Evolutionary conservation across 2,329 filamentous ascomycete genomes (phyloP).

Genomic region (Pseudocercospora crystallina): DNA sequence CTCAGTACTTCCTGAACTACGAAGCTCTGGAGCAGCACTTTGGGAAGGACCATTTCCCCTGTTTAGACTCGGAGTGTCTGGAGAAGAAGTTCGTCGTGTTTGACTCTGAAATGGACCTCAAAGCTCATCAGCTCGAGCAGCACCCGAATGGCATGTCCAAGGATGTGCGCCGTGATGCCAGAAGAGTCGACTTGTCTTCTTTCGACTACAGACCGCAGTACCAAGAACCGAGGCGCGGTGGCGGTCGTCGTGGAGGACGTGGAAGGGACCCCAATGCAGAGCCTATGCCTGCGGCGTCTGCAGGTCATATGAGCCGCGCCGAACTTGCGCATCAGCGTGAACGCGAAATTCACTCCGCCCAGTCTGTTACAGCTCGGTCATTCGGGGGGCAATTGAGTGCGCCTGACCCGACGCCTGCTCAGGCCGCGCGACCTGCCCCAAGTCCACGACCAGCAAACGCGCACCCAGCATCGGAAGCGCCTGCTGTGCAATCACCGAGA

Average conservation of each 20-base stretch:
- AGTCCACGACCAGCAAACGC: conserved; percentile 36
- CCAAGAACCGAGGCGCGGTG: conserved; percentile 56
- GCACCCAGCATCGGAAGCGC: conserved; percentile 31
- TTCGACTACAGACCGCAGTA: conserved; percentile 80
- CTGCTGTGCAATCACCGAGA: conserved; percentile 37
- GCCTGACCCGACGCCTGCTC: conserved; percentile 45
- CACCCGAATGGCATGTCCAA: conserved; percentile 81
- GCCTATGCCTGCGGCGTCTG: conserved; percentile 70
- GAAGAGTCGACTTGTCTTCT: conserved; percentile 79
- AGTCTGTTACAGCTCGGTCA: conserved; percentile 73
- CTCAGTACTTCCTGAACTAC: conserved; percentile 91
- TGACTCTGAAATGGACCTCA: conserved; percentile 88
- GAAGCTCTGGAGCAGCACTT: conserved; percentile 85
- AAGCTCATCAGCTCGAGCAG: conserved; percentile 83
- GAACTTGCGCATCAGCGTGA: conserved; percentile 90
- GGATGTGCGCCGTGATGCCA: conserved; percentile 76
- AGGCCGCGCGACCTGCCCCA: conserved; percentile 32
- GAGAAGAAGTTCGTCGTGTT: conserved; percentile 99
- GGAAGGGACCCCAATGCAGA: conserved; percentile 88
- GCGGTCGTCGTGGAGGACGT: conserved; percentile 53
- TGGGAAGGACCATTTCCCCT: conserved; percentile 80
- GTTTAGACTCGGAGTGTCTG: conserved; percentile 79
- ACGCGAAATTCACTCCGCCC: conserved; percentile 84
- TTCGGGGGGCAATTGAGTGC: conserved; percentile 66
- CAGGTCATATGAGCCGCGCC: conserved; percentile 77